These are phyloP conservation scores for Entomortierella chlamydospora DNA, from an alignment of 192 early-diverging fungal genomes.

Conservation along the genomic window DNA sequence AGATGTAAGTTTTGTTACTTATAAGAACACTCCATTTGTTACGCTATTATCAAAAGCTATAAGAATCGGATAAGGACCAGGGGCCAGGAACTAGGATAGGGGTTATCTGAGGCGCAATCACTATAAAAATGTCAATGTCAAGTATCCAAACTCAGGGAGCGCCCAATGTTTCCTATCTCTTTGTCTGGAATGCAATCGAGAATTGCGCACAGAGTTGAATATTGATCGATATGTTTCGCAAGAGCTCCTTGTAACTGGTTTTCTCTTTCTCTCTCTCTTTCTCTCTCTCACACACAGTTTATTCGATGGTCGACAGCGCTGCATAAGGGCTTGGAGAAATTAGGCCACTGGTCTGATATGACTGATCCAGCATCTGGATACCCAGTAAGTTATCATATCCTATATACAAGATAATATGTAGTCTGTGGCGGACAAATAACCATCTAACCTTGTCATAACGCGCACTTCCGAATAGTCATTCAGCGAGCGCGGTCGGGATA, in stretches of 20 bases:
- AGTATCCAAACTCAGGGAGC: too few relatives aligned
- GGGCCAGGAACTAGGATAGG: not conserved
- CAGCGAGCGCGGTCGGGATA: conserved; percentile 74
- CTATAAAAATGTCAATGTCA: too few relatives aligned
- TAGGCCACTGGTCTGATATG: conserved; percentile 88
- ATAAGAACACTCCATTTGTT: not conserved
- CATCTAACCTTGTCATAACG: too few relatives aligned
- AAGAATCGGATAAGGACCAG: not conserved
- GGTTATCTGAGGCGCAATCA: not conserved
- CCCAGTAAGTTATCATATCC: conserved; percentile 62
- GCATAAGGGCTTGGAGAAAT: conserved; percentile 60
- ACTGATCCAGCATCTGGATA: conserved; percentile 93
- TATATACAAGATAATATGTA: too few relatives aligned
- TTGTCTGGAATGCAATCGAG: too few relatives aligned
- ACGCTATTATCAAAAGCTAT: not conserved
- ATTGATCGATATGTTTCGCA: too few relatives aligned
- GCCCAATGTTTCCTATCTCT: too few relatives aligned
- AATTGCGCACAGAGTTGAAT: too few relatives aligned
- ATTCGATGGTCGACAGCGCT: conserved; percentile 75
- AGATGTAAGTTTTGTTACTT: conserved; percentile 62
- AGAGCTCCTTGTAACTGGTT: too few relatives aligned
- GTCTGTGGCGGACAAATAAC: too few relatives aligned
- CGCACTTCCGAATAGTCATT: too few relatives aligned
- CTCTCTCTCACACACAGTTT: conserved; percentile 66
- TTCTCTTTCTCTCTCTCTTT: not conserved